A percentile compares a stretch with the other conserved stretches of the same genome.
phyloP scores from a whole-genome alignment of 768 basidiomycete genomes.

The Mrakia hoshinonis region DNA sequence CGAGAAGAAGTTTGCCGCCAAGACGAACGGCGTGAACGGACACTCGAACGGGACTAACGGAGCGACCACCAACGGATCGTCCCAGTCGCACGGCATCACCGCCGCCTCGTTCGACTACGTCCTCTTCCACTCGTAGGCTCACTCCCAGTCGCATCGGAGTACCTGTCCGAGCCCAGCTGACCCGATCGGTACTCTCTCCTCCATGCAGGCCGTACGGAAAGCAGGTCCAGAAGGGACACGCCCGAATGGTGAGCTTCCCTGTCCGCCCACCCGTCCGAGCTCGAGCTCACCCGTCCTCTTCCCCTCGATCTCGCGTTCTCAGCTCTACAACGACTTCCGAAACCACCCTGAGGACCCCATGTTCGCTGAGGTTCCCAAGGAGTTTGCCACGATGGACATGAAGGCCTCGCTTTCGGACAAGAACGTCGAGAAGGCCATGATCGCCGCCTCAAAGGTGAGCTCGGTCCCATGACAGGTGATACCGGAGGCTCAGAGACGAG shows the following conservation, averaged over 20 bases:
- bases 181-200: not conserved
- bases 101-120: constrained; percentile 80
- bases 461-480: no score
- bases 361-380: constrained; percentile 56
- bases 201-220: constrained; percentile 86
- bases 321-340: constrained; percentile 81
- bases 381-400: constrained; percentile 55
- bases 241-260: constrained; percentile 53
- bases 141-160: not conserved
- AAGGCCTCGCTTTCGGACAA: constrained; percentile 82
- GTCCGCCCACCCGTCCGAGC: not conserved
- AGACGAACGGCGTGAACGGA: constrained; percentile 34
- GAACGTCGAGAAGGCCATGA: constrained; percentile 87
- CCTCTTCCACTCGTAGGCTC: constrained; percentile 63
- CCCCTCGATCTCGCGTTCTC: not conserved
- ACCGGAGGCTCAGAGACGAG: not conserved
- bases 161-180: not conserved
- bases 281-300: constrained; percentile 2
- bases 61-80: constrained; percentile 34
- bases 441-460: constrained; percentile 57
- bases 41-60: constrained; percentile 35
- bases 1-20: constrained; percentile 44
- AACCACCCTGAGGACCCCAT: constrained; percentile 57
- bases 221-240: constrained; percentile 94
- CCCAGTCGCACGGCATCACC: constrained; percentile 48